These are phyloP conservation scores for Pyrenophora graminea DNA, from an alignment of 2,329 filamentous ascomycete genomes.

Conservation along the genomic window DNA sequence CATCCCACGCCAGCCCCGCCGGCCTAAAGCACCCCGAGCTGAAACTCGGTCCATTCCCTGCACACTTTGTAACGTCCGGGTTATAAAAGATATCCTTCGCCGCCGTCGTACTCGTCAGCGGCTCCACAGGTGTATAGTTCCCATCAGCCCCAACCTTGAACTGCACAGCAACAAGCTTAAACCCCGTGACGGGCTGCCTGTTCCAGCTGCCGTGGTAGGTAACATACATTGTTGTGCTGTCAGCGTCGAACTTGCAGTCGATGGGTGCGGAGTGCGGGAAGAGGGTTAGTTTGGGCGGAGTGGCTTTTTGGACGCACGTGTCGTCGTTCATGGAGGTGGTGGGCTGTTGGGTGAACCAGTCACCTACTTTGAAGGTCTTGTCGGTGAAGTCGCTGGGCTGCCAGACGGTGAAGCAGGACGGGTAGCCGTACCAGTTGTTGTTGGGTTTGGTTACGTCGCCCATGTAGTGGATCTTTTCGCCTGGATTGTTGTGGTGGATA, in stretches of 20 bases:
- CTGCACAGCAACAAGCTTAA: slow-evolving; percentile 53
- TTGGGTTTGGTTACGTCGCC: slow-evolving; percentile 55
- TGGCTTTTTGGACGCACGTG: slow-evolving; percentile 47
- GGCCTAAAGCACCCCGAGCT: slow-evolving; percentile 62
- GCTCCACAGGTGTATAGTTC: slow-evolving; percentile 47
- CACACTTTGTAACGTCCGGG: slow-evolving; percentile 57
- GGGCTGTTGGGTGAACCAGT: slow-evolving; percentile 40
- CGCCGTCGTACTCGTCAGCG: slow-evolving; percentile 53
- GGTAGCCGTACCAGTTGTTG: slow-evolving; percentile 69
- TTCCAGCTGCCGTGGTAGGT: slow-evolving; percentile 74
- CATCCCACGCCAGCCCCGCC: slow-evolving; percentile 58
- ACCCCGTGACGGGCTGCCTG: slow-evolving; percentile 53
- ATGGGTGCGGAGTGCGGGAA: slow-evolving; percentile 72
- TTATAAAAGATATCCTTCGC: slow-evolving; percentile 62
- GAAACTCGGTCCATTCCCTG: slow-evolving; percentile 42
- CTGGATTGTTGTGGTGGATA: slow-evolving; percentile 69
- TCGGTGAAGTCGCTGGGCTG: slow-evolving; percentile 56
- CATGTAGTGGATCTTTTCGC: slow-evolving; percentile 73
- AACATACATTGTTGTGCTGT: slow-evolving; percentile 63
- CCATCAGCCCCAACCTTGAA: slow-evolving; percentile 49
- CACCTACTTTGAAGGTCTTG: slow-evolving; percentile 54
- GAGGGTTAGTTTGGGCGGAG: slow-evolving; percentile 57
- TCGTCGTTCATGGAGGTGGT: slow-evolving; percentile 52
- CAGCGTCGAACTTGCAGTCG: slow-evolving; percentile 68
- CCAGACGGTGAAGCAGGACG: slow-evolving; percentile 70